A percentile compares a stretch with the other conserved stretches of the same genome.
Evolutionary conservation across 2,329 filamentous ascomycete species (phyloP).

Genomic region (Alternaria sp.): DNA sequence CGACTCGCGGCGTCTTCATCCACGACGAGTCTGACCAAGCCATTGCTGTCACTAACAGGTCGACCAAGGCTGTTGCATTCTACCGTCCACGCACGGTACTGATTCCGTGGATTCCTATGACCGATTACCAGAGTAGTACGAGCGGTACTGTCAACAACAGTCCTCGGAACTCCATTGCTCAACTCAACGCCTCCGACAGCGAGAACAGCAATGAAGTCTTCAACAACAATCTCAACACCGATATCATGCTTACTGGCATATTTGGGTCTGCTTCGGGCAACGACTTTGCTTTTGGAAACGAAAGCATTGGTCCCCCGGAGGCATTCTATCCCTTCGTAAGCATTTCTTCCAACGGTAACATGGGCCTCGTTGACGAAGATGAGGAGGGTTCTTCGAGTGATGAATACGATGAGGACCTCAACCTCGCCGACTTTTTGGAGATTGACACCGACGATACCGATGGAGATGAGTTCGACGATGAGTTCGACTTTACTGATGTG

Average conservation of each 20-base stretch:
- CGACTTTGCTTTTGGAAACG: conserved; percentile 58
- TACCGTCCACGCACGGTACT: conserved; percentile 46
- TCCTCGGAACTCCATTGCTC: conserved; percentile 44
- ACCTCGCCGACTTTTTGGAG: conserved; percentile 49
- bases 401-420: conserved; percentile 60
- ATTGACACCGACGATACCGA: conserved; percentile 46
- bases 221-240: conserved; percentile 54
- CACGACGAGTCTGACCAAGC: conserved; percentile 46
- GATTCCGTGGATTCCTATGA: conserved; percentile 36
- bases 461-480: conserved; percentile 40
- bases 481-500: conserved; percentile 41
- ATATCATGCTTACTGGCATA: conserved; percentile 81
- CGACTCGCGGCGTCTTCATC: conserved; percentile 45
- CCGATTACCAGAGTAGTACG: conserved; percentile 46
- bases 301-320: conserved; percentile 75
- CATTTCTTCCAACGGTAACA: conserved; percentile 62
- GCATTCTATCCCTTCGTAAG: conserved; percentile 74
- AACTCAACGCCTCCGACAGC: conserved; percentile 47
- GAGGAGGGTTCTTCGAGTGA: conserved; percentile 64
- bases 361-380: conserved; percentile 61
- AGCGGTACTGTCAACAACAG: conserved; percentile 50
- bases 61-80: conserved; percentile 51
- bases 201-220: conserved; percentile 47
- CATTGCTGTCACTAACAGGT: conserved; percentile 51
- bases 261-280: conserved; percentile 54